Conservation (phyloP, 192 early-diverging fungal species). For the Rhizophagus clarus region DNA sequence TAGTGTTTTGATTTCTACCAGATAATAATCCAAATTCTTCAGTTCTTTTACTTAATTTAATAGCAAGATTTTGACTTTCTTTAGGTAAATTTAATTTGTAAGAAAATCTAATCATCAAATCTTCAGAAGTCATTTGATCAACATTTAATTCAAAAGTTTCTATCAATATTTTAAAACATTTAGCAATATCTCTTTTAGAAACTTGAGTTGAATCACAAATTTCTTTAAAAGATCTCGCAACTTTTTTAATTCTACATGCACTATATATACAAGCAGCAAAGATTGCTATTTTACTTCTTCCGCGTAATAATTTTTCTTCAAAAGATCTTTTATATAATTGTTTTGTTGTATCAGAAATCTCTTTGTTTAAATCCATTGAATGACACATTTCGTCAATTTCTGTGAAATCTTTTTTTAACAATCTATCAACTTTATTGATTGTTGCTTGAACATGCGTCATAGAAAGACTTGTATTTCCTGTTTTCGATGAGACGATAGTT, state of each 20-base stretch:
- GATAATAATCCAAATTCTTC: conserved; percentile 77
- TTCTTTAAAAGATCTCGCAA: conserved; percentile 90
- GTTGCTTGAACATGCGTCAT: conserved; percentile 68
- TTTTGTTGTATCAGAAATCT: conserved; percentile 77
- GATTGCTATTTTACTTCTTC: conserved; percentile 77
- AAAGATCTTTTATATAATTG: conserved; percentile 81
- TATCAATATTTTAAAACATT: conserved; percentile 70
- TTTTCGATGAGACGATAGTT: conserved; percentile 67
- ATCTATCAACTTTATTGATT: conserved; percentile 66
- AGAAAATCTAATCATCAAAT: conserved; percentile 78
- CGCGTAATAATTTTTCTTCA: conserved; percentile 74
- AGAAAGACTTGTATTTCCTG: conserved; percentile 55
- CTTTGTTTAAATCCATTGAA: conserved; percentile 71
- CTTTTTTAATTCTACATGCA: conserved; percentile 80
- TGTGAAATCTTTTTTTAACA: conserved; percentile 68
- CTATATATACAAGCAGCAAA: conserved; percentile 91
- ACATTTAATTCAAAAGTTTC: conserved; percentile 55
- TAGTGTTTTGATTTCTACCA: conserved; percentile 84
- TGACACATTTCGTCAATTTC: conserved; percentile 78
- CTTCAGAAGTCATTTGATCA: conserved; percentile 66
- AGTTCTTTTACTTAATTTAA: conserved; percentile 68
- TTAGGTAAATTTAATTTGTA: conserved; percentile 69
- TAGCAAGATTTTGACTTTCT: conserved; percentile 65
- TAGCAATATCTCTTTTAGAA: conserved; percentile 88
- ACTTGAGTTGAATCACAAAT: conserved; percentile 85